Conservation (phyloP, 441 rosid genomes). For the Brassica balearica region DNA sequence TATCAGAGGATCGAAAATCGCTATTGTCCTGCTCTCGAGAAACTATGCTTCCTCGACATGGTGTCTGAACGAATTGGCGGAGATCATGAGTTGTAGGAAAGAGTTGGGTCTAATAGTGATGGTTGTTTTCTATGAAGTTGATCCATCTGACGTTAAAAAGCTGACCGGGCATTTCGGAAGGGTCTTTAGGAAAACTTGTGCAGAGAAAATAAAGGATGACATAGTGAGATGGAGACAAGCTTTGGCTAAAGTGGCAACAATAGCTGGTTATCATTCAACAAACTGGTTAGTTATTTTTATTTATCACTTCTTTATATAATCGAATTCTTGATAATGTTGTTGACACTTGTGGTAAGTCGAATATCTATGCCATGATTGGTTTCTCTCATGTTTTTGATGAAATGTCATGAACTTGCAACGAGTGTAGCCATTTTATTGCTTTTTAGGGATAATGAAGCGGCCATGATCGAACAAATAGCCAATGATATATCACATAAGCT, state of each 20-base stretch:
- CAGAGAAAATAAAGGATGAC: not conserved
- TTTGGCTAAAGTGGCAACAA: slow-evolving; percentile 1
- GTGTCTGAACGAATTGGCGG: slow-evolving; percentile 1
- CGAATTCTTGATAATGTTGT: not conserved
- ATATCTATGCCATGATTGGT: not conserved
- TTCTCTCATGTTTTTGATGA: not conserved
- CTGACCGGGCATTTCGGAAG: not conserved
- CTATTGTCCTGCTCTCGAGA: not conserved
- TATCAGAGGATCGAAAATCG: not conserved
- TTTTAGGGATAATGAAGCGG: not conserved
- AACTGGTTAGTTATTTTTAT: not conserved
- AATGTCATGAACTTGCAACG: not conserved
- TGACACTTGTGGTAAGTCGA: not conserved
- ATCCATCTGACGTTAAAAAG: not conserved
- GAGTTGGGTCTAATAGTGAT: not conserved
- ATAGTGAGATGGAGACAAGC: not conserved
- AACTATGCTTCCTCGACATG: not conserved
- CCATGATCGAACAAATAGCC: slow-evolving; percentile 17
- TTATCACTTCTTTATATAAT: not conserved
- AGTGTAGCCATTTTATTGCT: not conserved
- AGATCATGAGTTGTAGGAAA: slow-evolving; percentile 1
- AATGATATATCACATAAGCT: slow-evolving; percentile 20
- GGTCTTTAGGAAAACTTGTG: not conserved
- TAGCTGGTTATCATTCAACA: slow-evolving; percentile 1
- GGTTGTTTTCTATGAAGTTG: not conserved